Base-by-base conservation (phyloP, 306 rosid genomes). In the Cicer chorassanicum region DNA sequence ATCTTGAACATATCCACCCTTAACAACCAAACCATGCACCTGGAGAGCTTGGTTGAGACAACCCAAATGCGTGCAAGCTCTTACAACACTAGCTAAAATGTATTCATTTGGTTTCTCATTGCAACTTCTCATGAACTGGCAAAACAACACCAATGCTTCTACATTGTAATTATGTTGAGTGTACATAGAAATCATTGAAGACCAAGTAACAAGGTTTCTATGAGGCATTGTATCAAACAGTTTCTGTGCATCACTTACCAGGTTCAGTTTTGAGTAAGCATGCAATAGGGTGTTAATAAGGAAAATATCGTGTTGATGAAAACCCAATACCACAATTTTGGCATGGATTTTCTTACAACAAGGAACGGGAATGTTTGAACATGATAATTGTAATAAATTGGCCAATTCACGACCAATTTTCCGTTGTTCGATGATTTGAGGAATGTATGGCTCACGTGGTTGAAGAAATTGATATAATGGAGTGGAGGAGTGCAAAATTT, bases 131-230 rank as follows among this genome's bases (percentile, higher is more conserved):
- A 81, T 75, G 55, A 88, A 87, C 46, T 62, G 74, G 12, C 73
- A 73, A 80, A 93, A 93, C 68, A 85, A 60, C 41, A 46, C 13
- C 83, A 88, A 74, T 21, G 97, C 96, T 51, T 89, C 85, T 75
- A 78, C 68, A 15, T 49, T 75, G 46, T 41, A 79, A 21, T 86
- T 76, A 60, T 83, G 89, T 41, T 79, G 86, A 82, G 89, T 80
- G 72, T 89, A 88, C 91, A 87, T 88, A 16, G 98, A 93, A 87
- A 93, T 84, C 89, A 84, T 71, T 0, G 97, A 84, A 67, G 97
- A 89, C 97, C 93, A 89, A 82, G 93, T 81, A 65, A 91, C 81
- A 6, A 85, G 76, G 75, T 89, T 93, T 75, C 81, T 88, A 0
- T 84, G 84, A 70, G 91, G 80, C 96, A 93, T 86, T 53, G 7